Evolutionary conservation across 495 filamentous ascomycete species (phyloP).

Genomic region (Pyronema omphalodes): DNA sequence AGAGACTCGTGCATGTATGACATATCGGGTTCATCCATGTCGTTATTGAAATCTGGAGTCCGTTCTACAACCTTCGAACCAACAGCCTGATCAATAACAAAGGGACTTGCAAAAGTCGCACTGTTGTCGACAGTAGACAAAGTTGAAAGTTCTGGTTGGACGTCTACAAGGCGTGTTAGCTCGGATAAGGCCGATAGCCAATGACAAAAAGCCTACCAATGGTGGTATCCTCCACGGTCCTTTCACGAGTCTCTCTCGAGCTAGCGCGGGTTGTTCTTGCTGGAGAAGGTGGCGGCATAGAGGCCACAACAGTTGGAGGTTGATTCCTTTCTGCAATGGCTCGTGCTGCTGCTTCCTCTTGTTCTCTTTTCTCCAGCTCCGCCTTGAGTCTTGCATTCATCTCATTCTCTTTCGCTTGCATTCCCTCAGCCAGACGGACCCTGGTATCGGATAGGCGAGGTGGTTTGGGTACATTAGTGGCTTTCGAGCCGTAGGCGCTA

Average conservation of each 20-base stretch:
- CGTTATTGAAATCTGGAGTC: too few relatives aligned
- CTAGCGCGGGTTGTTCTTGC: background rate
- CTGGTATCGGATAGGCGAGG: constrained; percentile 21
- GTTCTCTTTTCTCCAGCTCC: constrained; percentile 7
- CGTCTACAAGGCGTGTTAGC: too few relatives aligned
- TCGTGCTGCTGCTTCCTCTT: background rate
- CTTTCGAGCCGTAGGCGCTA: constrained; percentile 30
- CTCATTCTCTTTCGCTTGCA: constrained; percentile 19
- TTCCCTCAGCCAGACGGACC: constrained; percentile 15
- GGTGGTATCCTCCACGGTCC: too few relatives aligned
- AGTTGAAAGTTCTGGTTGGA: background rate
- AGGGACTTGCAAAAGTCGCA: background rate
- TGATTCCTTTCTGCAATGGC: too few relatives aligned
- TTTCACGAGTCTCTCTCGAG: background rate
- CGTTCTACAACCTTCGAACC: background rate
- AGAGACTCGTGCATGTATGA: too few relatives aligned
- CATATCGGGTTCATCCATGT: too few relatives aligned
- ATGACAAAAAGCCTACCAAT: too few relatives aligned
- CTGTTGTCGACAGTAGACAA: background rate
- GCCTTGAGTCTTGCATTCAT: constrained; percentile 17
- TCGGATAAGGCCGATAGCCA: too few relatives aligned
- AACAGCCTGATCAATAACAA: background rate
- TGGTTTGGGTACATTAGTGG: constrained; percentile 25
- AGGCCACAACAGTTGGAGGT: background rate
- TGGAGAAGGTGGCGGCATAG: background rate